Base-by-base conservation (phyloP, 2,329 filamentous ascomycete species). In the Calonectria leucothoes region DNA sequence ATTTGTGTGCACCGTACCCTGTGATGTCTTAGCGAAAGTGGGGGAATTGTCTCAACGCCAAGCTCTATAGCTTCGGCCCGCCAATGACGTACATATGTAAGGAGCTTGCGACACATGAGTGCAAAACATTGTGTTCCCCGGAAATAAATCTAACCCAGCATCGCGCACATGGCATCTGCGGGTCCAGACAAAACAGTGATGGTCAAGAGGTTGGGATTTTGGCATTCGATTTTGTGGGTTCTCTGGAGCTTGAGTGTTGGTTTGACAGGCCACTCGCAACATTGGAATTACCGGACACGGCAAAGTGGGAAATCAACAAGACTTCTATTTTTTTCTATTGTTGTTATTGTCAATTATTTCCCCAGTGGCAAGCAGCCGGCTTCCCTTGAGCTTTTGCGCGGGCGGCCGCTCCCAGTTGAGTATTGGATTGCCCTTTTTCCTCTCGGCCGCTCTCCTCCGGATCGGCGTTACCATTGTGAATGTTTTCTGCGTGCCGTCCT, bases 391-490 rank as follows among this genome's bases (percentile, higher is more conserved):
- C 29, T 70, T 55, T 4, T 57, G 33, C 14, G 61, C 64, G 25
- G 73, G 17, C 39, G 70, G 72, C 0, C 76, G 70, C 51, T 77
- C 73, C 76, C 76, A 76, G 42, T 72, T 76, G 14, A 72, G n/a
- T 35, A 77, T 57, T 2, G 67, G 39, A 42, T 76, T 73, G 17
- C 70, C 71, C 55, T 71, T 33, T 64, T 72, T 10, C 63, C 66
- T 17, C 59, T 61, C 67, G 5, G 49, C 31, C 31, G 55, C 67
- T 52, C 67, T 45, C 31, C 55, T 35, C 20, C 61, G 67, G 15
- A 61, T 64, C 27, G 59, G 57, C 10, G 33, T 69, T 25, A 69
- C 67, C 45, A 69, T 69, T 17, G 12, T 69, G 27, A 51, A 63
- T 14, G 55, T 39, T 23, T 52, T 69, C 23, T 52, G 42, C 6